Conservation (phyloP, 106 monocot species). For the Chionographis japonica region DNA sequence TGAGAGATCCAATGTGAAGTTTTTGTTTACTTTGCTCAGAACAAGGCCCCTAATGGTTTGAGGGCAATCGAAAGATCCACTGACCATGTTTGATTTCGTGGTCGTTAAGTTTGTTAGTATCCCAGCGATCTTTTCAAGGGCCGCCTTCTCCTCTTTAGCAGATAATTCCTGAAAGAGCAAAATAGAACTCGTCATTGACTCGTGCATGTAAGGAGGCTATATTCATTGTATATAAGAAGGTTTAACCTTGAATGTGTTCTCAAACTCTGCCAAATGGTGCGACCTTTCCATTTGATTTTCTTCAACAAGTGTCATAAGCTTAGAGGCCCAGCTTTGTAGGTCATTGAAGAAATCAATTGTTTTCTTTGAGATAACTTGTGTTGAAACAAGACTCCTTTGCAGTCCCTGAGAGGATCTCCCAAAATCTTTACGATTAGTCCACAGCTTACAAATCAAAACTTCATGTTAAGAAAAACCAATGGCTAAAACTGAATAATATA, state of each 20-base stretch:
- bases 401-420: slow-evolving; percentile 27
- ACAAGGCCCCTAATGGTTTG: neutral
- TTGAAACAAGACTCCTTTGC: slow-evolving; percentile 38
- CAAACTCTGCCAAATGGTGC: slow-evolving; percentile 28
- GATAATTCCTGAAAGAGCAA: slow-evolving; percentile 39
- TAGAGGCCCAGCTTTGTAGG: slow-evolving; percentile 21
- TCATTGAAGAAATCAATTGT: slow-evolving; percentile 55
- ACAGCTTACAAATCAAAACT: neutral
- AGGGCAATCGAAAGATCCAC: neutral
- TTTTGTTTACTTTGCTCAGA: neutral
- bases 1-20: neutral
- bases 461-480: neutral
- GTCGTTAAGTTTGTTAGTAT: slow-evolving; percentile 37
- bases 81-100: slow-evolving; percentile 43
- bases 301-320: slow-evolving; percentile 24
- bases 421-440: neutral
- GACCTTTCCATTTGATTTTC: slow-evolving; percentile 32
- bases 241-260: slow-evolving; percentile 47
- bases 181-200: neutral
- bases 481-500: too few relatives aligned
- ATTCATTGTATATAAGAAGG: neutral
- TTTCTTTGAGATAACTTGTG: slow-evolving; percentile 45
- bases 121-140: slow-evolving; percentile 48
- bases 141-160: slow-evolving; percentile 44
- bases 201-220: neutral